Base-by-base conservation (phyloP, 2,329 filamentous ascomycete genomes). In the Albifimbria verrucaria region DNA sequence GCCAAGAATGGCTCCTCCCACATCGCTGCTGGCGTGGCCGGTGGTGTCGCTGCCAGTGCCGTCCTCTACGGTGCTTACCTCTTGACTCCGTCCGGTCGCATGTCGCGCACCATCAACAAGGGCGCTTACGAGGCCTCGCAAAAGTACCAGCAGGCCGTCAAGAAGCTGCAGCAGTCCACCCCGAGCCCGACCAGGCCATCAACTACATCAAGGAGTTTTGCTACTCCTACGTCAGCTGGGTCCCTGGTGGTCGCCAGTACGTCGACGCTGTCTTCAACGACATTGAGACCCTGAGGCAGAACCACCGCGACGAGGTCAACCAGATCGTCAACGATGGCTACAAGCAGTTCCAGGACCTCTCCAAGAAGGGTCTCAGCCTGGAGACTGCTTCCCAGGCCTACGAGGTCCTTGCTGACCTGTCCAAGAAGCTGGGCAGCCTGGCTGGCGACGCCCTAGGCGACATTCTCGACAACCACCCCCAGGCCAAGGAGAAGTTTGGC, bases 261-360 rank as follows among this genome's bases (percentile, higher is more conserved):
- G 81, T 92, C 47, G 86, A 92, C 63, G 70, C 76, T 1, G 82
- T 81, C 0, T 92, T 92, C 69, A 76, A 87, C 22, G 88, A 91
- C 59, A 74, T 89, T 43, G 88, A 91, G 48, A 81, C 78, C 26
- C 77, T 92, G 25, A 80, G 84, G 44, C 70, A 81, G 57, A 86
- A 87, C 63, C 87, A 91, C 67, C 77, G 80, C 45, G 77, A 87
- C 0, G 87, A 92, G 65, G 86, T 89, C 7, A 85, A 91, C 62
- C 69, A 83, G 62, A 83, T 91, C 44, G 75, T 91, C 51, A 76
- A 72, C 21, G 82, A 89, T 47, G 81, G 87, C 2, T 91, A 91
- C 67, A 76, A 76, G 24, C 81, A 90, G 61, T 77, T 92, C 51
- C 83, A 85, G 59, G 76, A 80, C 22, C 71, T 87, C 3, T 78